A percentile compares a stretch with the other conserved stretches of the same genome.
Evolutionary conservation across 371 early-diverging fungal genomes (phyloP).

Genomic region (Mortierella sp.): DNA sequence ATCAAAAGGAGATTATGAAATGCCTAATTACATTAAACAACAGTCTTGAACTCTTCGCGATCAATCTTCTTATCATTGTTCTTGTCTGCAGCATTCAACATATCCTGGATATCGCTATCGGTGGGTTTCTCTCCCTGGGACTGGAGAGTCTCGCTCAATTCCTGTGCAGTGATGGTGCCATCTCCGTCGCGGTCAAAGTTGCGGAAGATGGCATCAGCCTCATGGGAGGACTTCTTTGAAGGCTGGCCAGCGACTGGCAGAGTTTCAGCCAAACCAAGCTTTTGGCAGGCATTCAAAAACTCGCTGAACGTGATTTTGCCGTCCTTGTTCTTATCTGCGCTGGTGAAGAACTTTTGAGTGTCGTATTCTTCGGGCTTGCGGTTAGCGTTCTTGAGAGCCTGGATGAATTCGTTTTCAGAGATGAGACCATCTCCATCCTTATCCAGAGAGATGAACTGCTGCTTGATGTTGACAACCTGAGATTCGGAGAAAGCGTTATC

Average conservation of each 20-base stretch:
- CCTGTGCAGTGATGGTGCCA: slow-evolving; percentile 79
- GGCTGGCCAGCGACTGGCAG: slow-evolving; percentile 8
- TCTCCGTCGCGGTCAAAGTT: slow-evolving; percentile 80
- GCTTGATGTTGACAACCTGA: slow-evolving; percentile 41
- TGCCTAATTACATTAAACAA: slow-evolving; percentile 12
- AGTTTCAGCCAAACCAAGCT: slow-evolving; percentile 7
- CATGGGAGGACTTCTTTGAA: slow-evolving; percentile 9
- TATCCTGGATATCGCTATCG: slow-evolving; percentile 73
- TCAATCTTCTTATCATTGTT: slow-evolving; percentile 38
- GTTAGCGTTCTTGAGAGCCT: slow-evolving; percentile 24
- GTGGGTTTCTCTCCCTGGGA: slow-evolving; percentile 72
- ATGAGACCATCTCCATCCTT: slow-evolving; percentile 35
- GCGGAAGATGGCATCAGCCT: slow-evolving; percentile 33
- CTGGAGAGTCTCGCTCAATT: slow-evolving; percentile 65
- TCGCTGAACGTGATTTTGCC: slow-evolving; percentile 43
- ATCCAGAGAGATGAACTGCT: slow-evolving; percentile 44
- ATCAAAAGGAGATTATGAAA: not conserved
- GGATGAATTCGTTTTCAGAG: slow-evolving; percentile 22
- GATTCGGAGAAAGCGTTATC: slow-evolving; percentile 27
- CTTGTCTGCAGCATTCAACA: slow-evolving; percentile 71
- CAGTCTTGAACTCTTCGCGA: slow-evolving; percentile 22
- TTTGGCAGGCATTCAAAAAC: slow-evolving; percentile 23
- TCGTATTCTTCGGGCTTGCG: slow-evolving; percentile 36
- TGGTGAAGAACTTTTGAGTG: slow-evolving; percentile 22
- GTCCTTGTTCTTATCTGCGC: slow-evolving; percentile 39